Conservation (phyloP, 768 basidiomycete genomes). For the Auriculariales sp. region DNA sequence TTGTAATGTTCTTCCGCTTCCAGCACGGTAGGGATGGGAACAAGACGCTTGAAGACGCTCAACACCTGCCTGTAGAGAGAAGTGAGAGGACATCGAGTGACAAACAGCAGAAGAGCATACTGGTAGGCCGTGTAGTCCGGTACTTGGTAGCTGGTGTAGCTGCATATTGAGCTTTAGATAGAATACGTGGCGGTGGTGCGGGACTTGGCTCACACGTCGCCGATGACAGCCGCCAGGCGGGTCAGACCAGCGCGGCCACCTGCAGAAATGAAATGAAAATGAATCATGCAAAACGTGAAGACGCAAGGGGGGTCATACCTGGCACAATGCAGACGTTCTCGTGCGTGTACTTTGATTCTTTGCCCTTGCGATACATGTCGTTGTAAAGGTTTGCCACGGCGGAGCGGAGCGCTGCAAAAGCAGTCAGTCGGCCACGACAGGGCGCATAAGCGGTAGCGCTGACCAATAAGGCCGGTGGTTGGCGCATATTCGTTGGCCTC, state of each 20-base stretch:
- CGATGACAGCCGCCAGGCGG: slow-evolving; percentile 81
- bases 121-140: slow-evolving; percentile 61
- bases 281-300: too few relatives aligned
- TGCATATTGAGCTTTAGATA: slow-evolving; percentile 1
- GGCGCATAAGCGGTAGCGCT: background rate
- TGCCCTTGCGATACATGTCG: slow-evolving; percentile 68
- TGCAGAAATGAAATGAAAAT: slow-evolving; percentile 49
- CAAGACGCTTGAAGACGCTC: slow-evolving; percentile 67
- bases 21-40: slow-evolving; percentile 68
- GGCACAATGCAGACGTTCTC: slow-evolving; percentile 43
- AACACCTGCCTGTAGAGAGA: slow-evolving; percentile 3
- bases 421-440: background rate
- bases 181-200: background rate
- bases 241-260: slow-evolving; percentile 85
- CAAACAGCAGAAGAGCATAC: background rate
- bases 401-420: slow-evolving; percentile 51
- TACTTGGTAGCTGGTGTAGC: slow-evolving; percentile 63
- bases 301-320: too few relatives aligned
- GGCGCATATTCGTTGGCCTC: slow-evolving; percentile 86
- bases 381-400: slow-evolving; percentile 89
- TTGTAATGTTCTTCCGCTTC: slow-evolving; percentile 38
- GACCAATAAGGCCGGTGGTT: slow-evolving; percentile 76
- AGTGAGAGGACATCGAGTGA: slow-evolving; percentile 11
- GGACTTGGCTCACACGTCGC: slow-evolving; percentile 71
- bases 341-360: slow-evolving; percentile 70